phyloP scores from a whole-genome alignment of 139 green algal genomes.

The Limnomonas spitsbergensis region DNA sequence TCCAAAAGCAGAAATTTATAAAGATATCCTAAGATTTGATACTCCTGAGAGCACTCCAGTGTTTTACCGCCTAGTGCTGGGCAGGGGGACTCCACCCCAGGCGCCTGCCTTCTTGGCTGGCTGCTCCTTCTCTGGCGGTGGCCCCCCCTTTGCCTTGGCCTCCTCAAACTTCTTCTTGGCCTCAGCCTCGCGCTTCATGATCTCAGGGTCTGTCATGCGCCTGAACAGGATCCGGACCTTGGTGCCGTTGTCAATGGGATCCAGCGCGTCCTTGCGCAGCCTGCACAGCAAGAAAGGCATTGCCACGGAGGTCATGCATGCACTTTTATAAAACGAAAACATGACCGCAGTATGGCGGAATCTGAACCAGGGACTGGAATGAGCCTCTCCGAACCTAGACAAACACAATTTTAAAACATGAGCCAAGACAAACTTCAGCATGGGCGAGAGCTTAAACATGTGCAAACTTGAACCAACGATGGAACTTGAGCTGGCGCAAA shows the following conservation, averaged over 20 bases:
- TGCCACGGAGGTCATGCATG: neutral
- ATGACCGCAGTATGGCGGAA: no score
- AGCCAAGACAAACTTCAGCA: no score
- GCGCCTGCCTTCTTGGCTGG: slow-evolving; percentile 68
- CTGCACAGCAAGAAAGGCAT: slow-evolving; percentile 17
- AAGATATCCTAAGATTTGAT: no score
- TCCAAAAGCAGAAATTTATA: no score
- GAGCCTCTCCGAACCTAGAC: no score
- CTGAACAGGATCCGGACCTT: slow-evolving; percentile 80
- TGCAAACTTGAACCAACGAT: neutral
- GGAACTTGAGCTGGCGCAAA: neutral
- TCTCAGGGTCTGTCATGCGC: slow-evolving; percentile 63
- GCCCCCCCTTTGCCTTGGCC: neutral
- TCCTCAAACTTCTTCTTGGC: slow-evolving; percentile 32
- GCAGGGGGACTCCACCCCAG: slow-evolving; percentile 58
- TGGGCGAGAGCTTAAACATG: neutral
- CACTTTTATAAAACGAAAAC: neutral
- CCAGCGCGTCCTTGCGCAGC: slow-evolving; percentile 88
- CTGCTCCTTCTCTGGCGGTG: slow-evolving; percentile 45
- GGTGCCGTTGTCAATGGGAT: slow-evolving; percentile 82
- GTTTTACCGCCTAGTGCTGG: no score
- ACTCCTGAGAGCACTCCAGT: no score
- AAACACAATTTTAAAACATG: no score
- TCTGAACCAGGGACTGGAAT: no score
- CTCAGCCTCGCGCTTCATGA: slow-evolving; percentile 44